Evolutionary conservation across 2,329 filamentous ascomycete species (phyloP), one percentile per base, ranked within the genome.

Genomic region (Colletotrichum higginsianum): DNA sequence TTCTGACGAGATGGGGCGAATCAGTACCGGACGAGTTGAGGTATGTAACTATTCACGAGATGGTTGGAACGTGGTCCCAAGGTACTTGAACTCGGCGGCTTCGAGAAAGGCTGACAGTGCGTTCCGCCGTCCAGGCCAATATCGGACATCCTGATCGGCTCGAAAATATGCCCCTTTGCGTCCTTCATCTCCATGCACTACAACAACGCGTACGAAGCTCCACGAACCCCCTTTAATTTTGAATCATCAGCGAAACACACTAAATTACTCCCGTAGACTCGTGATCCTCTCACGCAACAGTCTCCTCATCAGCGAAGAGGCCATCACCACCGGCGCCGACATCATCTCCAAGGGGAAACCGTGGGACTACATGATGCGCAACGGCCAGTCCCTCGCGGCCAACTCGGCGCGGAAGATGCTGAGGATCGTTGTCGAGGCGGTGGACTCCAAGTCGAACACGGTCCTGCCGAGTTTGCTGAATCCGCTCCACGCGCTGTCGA

Each of bases 1-100:
- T 63, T 11, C 52, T 71, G 38, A 71, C 64, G 11, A 58, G 68
- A 63, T 71, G 68, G 68, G 68, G 68, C 18, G 68, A 71, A 15
- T 67, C 57, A 8, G 64, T 71, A 4, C 64, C 68, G 13, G 68
- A 71, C 18, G 68, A 71, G n/a, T 52, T 71, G 4, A 57, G 68
- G 68, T 71, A 47, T 11, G 46, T 18, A n/a, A 35, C 5, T 16
- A 2, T 15, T 4, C 4, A 2, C 12, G 35, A 52, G 7, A 7
- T 18, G 5, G 23, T 18, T 16, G 4, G 4, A 7, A 7, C 15
- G 12, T 13, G 15, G 8, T 21, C 12, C 58, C 12, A 15, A 3
- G 11, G 9, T 42, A 4, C 26, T 3, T 21, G 6, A 35, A 15
- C 4, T 11, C 15, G 7, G 16, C n/a, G 2, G 12, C 44, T 9